Evolutionary conservation across 2,329 filamentous ascomycete genomes (phyloP), one percentile per base, ranked within the genome.

Genomic region (Penicillium paneum): DNA sequence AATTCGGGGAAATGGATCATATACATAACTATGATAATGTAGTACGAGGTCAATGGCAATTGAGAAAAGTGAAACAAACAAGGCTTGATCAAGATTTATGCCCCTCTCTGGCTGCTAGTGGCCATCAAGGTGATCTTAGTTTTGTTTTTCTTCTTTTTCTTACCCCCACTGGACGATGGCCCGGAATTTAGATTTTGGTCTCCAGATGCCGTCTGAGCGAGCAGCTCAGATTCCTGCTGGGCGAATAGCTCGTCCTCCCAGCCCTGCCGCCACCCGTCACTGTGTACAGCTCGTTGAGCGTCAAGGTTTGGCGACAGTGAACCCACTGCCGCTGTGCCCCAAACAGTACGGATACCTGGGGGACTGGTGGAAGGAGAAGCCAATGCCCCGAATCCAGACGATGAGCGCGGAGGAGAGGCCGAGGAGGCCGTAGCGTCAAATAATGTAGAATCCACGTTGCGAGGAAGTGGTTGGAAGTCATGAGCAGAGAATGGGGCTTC

Each of bases 231-330:
- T 49, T 82, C 78, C 46, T 83, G 78, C 52, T 91, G 87, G 1
- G 83, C 81, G 13, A 85, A 78, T 15, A 96, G 70, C 53, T 96
- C 84, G 54, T 88, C 86, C 65, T 96, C 90, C 87, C 87, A 90
- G 1, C 87, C 90, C 64, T 89, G 86, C 15, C 93, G 77, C 92
- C 92, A 97, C 0, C 92, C 93, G 69, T 97, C 92, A 58, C 91
- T 84, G 2, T 72, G 75, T 7, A 72, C 65, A 51, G 61, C 51
- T 5, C 57, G 64, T 3, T 74, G 72, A 28, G 75, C 69, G 11
- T 70, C 59, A 28, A 84, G 65, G 11, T 82, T 80, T 2, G 86
- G 84, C 3, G 84, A 86, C 0, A 75, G 76, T 0, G 84, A 77
- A 2, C 77, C 67, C 3, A 96, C 76, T 0, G 82, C 84, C 3